These are phyloP conservation scores for Stagonosporopsis rhizophila DNA, from an alignment of 2,329 filamentous ascomycete species.

Conservation along the genomic window DNA sequence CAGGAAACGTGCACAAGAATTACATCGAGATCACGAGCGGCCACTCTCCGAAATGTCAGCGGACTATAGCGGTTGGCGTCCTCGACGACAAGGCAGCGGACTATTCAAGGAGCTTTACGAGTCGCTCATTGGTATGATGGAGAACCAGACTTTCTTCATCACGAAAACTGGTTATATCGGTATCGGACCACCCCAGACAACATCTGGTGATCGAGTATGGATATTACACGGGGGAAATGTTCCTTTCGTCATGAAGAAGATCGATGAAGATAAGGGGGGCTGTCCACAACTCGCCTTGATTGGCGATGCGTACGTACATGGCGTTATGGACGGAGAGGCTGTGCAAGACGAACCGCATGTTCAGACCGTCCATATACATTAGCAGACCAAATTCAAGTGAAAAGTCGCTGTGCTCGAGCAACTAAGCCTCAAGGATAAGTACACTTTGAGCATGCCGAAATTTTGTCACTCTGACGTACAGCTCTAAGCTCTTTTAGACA, in stretches of 20 bases:
- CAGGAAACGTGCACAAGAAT: not conserved
- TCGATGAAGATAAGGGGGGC: not conserved
- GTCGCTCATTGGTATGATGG: constrained; percentile 13
- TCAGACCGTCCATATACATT: not conserved
- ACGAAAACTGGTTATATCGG: constrained; percentile 22
- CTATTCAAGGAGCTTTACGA: not conserved
- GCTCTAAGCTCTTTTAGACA: too few relatives aligned
- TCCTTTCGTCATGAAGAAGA: constrained; percentile 17
- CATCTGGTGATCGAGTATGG: constrained; percentile 15
- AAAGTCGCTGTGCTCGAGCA: too few relatives aligned
- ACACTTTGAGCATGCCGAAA: too few relatives aligned
- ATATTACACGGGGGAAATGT: constrained; percentile 19
- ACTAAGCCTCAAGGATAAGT: too few relatives aligned
- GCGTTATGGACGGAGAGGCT: constrained; percentile 22
- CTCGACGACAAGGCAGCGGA: not conserved
- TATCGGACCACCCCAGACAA: constrained; percentile 12
- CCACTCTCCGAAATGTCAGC: not conserved
- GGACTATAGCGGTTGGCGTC: not conserved
- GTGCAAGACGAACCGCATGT: not conserved
- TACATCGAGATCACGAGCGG: not conserved
- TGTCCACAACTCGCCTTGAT: constrained; percentile 1
- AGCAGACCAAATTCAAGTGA: not conserved
- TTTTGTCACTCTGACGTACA: too few relatives aligned
- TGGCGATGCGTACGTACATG: constrained; percentile 25
- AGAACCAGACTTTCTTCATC: constrained; percentile 20